phyloP scores from a whole-genome alignment of 805 yeast species.

The Starmerella scarabaei region DNA sequence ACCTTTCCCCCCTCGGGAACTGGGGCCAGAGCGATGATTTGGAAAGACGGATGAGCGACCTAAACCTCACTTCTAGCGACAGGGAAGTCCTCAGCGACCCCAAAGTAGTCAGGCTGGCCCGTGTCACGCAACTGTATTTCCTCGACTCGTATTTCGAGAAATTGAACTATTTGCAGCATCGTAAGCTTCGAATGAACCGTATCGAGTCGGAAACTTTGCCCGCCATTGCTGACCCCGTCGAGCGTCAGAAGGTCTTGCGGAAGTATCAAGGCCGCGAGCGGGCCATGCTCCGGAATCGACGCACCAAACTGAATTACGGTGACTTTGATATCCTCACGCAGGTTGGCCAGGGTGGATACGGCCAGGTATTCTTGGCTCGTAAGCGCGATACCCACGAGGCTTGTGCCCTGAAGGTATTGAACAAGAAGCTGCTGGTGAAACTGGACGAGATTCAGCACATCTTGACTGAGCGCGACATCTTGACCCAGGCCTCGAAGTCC shows the following conservation, averaged over 20 bases:
- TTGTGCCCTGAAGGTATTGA: constrained; percentile 86
- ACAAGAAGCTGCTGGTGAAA: constrained; percentile 71
- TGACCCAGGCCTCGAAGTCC: constrained; percentile 78
- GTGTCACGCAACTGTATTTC: constrained; percentile 87
- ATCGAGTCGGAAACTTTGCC: constrained; percentile 42
- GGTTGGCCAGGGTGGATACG: constrained; percentile 99
- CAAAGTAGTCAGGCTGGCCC: constrained; percentile 72
- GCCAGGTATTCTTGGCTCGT: constrained; percentile 92
- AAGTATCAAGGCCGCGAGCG: constrained; percentile 75
- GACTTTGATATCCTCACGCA: constrained; percentile 95
- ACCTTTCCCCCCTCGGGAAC: constrained; percentile 6
- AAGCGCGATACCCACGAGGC: constrained; percentile 90
- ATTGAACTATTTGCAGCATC: constrained; percentile 78
- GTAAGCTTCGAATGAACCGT: constrained; percentile 68
- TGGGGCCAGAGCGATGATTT: constrained; percentile 9
- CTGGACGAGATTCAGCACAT: constrained; percentile 94
- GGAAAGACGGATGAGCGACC: constrained; percentile 7
- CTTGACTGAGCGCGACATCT: constrained; percentile 87
- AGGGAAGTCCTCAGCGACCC: constrained; percentile 45
- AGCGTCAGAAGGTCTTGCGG: constrained; percentile 52
- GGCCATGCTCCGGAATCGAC: constrained; percentile 69
- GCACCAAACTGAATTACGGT: constrained; percentile 84
- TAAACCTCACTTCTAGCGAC: constrained; percentile 19
- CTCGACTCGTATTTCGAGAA: constrained; percentile 91
- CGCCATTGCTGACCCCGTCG: constrained; percentile 25